A percentile compares a stretch with the other conserved stretches of the same genome.
phyloP scores from a whole-genome alignment of 2,329 filamentous ascomycete species.

The Myriosclerotinia curreyana region DNA sequence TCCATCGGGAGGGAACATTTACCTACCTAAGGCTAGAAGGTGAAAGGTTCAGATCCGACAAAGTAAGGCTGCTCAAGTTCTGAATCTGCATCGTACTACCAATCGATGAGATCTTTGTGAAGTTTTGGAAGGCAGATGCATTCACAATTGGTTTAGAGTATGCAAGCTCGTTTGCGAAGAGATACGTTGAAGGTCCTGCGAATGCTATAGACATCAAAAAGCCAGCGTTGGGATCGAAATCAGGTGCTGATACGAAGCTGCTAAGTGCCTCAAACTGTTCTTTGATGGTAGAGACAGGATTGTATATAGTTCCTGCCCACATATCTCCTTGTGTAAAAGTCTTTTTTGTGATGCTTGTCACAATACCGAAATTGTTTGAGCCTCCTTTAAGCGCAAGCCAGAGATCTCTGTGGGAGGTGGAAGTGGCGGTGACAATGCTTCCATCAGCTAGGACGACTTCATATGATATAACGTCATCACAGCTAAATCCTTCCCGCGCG shows the following conservation, averaged over 20 bases:
- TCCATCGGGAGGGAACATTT: no score
- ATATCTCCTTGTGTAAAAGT: conserved; percentile 22
- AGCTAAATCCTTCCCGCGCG: conserved; percentile 22
- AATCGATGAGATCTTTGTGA: conserved; percentile 23
- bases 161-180: conserved; percentile 21
- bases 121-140: conserved; percentile 26
- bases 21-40: no score
- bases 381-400: conserved; percentile 55
- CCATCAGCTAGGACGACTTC: conserved; percentile 46
- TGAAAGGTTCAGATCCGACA: no score
- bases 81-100: no score
- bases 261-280: conserved; percentile 21
- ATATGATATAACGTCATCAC: conserved; percentile 28
- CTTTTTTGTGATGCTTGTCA: conserved; percentile 48
- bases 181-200: conserved; percentile 23
- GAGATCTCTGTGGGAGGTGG: conserved; percentile 46
- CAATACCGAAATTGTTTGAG: conserved; percentile 44
- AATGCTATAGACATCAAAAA: conserved; percentile 21
- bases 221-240: conserved; percentile 22
- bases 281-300: conserved; percentile 23
- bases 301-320: no score
- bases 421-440: conserved; percentile 46
- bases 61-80: no score
- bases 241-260: conserved; percentile 18
- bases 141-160: conserved; percentile 24